Evolutionary conservation across 805 yeast species (phyloP), one percentile per base, ranked within the genome.

Genomic region (Wickerhamiella sergipiensis): DNA sequence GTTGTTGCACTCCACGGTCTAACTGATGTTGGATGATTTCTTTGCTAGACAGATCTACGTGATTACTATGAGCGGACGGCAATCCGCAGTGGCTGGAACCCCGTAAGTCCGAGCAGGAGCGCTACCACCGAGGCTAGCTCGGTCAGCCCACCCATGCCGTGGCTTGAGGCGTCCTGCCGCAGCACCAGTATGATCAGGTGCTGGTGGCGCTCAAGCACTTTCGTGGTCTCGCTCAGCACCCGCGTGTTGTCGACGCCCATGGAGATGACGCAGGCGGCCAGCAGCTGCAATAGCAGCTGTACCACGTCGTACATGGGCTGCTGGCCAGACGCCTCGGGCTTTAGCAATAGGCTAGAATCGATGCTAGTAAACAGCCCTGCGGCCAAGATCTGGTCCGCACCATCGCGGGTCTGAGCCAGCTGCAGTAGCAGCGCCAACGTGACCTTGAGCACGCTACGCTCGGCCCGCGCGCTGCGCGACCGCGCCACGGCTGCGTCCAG

Each of bases 351-450:
- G 40, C 82, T 77, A 12, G 75, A 70, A 51, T 72, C 75, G 49
- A 89, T 70, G 0, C 78, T 70, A 17, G 78, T 74, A 63, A 88
- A 81, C 7, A 90, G 64, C 47, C 83, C 90, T 57, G 83, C 76
- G 58, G 86, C 87, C 22, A 88, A 66, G 49, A 90, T 68, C 50
- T 80, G 82, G 47, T 78, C 77, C 0, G 97, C 88, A 3, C 98
- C 97, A 8, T 64, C 61, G 55, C 85, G 78, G 0, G 84, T 77
- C 60, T 83, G 86, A 0, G 94, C 86, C 12, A 90, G 74, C 56
- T 92, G 75, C 1, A 81, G 73, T 54, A 90, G 68, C 47, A 89
- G 74, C 52, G 80, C 79, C 43, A 86, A 63, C 0, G 83, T 77
- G 0, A 90, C 74, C 58, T 83, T 84, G 68, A 83, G 83, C 1